Conservation (phyloP, 495 filamentous ascomycete genomes). For the Chaetomium fimeti region DNA sequence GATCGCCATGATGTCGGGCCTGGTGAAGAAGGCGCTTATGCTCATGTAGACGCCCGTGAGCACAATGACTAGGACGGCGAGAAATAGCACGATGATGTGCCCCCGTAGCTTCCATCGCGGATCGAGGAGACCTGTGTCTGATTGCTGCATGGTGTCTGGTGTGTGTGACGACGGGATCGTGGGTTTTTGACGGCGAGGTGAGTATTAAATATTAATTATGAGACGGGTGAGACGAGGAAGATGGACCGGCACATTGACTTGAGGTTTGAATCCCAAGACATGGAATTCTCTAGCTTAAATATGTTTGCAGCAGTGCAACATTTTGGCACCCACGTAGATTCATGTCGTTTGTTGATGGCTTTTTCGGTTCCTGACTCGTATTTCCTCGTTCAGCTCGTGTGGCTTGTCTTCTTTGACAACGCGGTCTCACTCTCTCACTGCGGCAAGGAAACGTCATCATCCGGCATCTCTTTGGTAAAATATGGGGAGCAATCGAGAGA, state of each 20-base stretch:
- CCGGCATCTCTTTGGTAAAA: background rate
- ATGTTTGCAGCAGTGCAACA: too few relatives aligned
- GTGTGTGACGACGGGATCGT: background rate
- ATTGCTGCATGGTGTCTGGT: background rate
- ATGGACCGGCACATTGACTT: too few relatives aligned
- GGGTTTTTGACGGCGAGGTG: background rate
- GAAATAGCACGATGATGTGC: background rate
- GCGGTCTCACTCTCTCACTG: too few relatives aligned
- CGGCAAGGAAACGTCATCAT: too few relatives aligned
- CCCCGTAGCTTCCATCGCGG: background rate
- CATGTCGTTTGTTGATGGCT: background rate
- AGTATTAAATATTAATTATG: too few relatives aligned
- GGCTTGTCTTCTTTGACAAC: background rate
- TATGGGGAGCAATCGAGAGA: background rate
- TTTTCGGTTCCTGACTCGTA: background rate
- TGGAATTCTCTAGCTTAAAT: too few relatives aligned
- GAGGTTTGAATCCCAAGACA: too few relatives aligned
- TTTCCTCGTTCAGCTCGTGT: background rate
- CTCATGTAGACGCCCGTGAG: background rate
- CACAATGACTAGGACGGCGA: background rate
- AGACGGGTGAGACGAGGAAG: background rate
- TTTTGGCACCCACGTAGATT: too few relatives aligned
- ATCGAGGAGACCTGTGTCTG: background rate
- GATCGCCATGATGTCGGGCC: conserved; percentile 8
- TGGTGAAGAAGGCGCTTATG: background rate